phyloP scores from a whole-genome alignment of 768 basidiomycete species.

The Xerocomellus dryophilus region DNA sequence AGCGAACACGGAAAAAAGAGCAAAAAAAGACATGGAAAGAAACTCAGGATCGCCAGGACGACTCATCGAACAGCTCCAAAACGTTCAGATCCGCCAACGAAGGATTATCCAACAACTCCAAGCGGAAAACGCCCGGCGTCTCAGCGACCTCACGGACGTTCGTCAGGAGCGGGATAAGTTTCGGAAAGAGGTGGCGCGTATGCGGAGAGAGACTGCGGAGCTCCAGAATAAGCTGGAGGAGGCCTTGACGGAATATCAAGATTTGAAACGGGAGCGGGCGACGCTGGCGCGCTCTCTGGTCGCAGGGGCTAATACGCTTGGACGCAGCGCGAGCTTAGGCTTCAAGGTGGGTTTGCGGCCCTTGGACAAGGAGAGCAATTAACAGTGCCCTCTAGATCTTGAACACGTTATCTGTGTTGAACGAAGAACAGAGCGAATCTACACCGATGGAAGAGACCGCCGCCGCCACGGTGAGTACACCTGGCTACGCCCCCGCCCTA shows the following conservation, averaged over 20 bases:
- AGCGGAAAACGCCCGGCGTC: slow-evolving; percentile 21
- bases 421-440: slow-evolving; percentile 2
- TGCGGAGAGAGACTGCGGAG: slow-evolving; percentile 22
- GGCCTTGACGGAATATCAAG: slow-evolving; percentile 14
- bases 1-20: background rate
- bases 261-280: slow-evolving; percentile 23
- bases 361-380: background rate
- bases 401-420: slow-evolving; percentile 1
- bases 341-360: slow-evolving; percentile 8
- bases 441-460: background rate
- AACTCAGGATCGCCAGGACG: slow-evolving; percentile 7
- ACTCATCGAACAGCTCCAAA: slow-evolving; percentile 28
- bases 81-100: slow-evolving; percentile 23
- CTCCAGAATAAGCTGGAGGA: slow-evolving; percentile 23
- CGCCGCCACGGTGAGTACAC: background rate
- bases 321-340: background rate
- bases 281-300: slow-evolving; percentile 11
- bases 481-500: background rate
- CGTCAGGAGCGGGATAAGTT: slow-evolving; percentile 29
- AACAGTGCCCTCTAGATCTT: slow-evolving; percentile 1
- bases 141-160: slow-evolving; percentile 25
- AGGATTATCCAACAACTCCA: slow-evolving; percentile 27
- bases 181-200: slow-evolving; percentile 19
- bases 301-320: background rate
- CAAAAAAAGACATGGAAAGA: background rate